Evolutionary conservation across 2,329 filamentous ascomycete genomes (phyloP).

Genomic region (Aspergillus intermedius): DNA sequence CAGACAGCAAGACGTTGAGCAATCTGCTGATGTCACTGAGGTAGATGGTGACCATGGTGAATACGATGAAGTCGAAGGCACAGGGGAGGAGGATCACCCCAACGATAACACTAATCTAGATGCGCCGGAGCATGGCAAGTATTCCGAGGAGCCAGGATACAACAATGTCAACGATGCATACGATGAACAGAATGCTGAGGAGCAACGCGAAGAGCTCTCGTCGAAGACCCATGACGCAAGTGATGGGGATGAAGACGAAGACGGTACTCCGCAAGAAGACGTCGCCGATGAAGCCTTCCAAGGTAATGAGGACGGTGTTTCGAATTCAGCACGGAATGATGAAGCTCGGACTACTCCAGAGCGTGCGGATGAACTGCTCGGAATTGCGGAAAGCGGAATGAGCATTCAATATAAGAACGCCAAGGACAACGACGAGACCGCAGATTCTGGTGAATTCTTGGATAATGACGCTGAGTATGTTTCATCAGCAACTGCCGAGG

Average conservation of each 20-base stretch:
- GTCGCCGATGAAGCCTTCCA: conserved; percentile 7
- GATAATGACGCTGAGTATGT: conserved; percentile 12
- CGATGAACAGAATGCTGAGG: conserved; percentile 10
- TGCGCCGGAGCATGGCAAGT: conserved; percentile 4
- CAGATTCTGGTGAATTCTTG: conserved; percentile 9
- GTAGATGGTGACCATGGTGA: conserved; percentile 23
- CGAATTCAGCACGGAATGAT: conserved; percentile 7
- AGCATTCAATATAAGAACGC: conserved; percentile 17
- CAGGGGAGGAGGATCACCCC: conserved; percentile 8
- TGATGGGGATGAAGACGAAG: conserved; percentile 8
- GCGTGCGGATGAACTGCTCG: conserved; percentile 25
- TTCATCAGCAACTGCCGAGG: conserved; percentile 4
- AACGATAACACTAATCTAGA: conserved; percentile 11
- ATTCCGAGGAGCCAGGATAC: conserved; percentile 5
- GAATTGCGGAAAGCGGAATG: conserved; percentile 27
- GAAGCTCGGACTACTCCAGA: conserved; percentile 9
- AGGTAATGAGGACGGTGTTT: conserved; percentile 6
- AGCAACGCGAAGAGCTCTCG: conserved; percentile 1
- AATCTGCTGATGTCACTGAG: conserved; percentile 4
- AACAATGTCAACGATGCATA: conserved; percentile 5
- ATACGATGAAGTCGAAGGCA: conserved; percentile 22
- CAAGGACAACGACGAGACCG: conserved; percentile 5
- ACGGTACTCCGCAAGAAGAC: conserved; percentile 8
- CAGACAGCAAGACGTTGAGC: conserved; percentile 12
- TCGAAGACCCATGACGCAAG: conserved; percentile 7